Evolutionary conservation across 768 basidiomycete species (phyloP).

Genomic region (Kwoniella sp.): DNA sequence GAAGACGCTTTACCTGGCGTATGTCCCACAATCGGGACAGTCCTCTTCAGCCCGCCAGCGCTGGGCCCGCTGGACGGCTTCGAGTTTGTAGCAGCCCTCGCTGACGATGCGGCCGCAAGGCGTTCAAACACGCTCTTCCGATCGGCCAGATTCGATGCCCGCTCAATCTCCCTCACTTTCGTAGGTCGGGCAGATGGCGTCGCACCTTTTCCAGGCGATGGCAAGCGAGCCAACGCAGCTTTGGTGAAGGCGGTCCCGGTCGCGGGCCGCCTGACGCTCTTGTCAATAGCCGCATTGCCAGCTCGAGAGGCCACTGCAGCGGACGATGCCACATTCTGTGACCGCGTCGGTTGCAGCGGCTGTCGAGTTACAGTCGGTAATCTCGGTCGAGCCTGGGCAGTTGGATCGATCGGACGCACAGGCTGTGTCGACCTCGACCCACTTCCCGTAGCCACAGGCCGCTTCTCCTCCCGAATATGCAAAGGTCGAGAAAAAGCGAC

Average conservation of each 20-base stretch:
- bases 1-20: conserved; percentile 31
- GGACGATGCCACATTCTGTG: background rate
- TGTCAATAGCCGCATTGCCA: background rate
- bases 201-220: conserved; percentile 29
- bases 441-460: background rate
- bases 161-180: conserved; percentile 10
- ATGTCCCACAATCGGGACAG: conserved; percentile 21
- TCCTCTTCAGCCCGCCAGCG: conserved; percentile 4
- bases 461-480: background rate
- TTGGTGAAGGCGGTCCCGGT: conserved; percentile 19
- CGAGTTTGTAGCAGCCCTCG: background rate
- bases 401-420: background rate
- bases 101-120: conserved; percentile 1
- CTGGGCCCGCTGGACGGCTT: background rate
- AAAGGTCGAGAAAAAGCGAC: conserved; percentile 5
- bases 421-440: background rate
- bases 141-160: conserved; percentile 17
- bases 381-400: background rate
- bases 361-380: background rate
- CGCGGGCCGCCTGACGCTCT: background rate
- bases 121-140: conserved; percentile 21
- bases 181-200: conserved; percentile 7
- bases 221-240: conserved; percentile 23
- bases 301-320: background rate
- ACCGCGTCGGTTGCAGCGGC: conserved; percentile 4